Percentiles rank a stretch among this genome's conserved stretches.
These are phyloP conservation scores for Microstegium vimineum DNA, from an alignment of 176 grass and related monocot species.

Conservation along the genomic window DNA sequence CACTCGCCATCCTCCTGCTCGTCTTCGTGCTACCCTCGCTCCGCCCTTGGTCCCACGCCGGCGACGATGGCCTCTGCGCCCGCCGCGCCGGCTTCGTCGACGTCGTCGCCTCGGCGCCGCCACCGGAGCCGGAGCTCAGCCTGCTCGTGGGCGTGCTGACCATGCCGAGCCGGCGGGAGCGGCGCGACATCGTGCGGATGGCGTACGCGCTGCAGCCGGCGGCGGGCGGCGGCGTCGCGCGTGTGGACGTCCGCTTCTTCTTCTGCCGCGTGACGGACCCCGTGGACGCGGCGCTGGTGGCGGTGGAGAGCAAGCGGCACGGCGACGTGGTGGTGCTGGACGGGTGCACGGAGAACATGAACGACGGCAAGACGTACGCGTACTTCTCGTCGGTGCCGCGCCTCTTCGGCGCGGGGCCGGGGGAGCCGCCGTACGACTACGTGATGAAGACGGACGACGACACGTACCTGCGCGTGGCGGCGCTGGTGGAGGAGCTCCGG, in stretches of 20 bases:
- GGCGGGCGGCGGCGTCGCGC: not conserved
- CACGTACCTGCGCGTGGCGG: constrained; percentile 45
- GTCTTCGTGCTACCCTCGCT: constrained; percentile 19
- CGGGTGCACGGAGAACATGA: constrained; percentile 74
- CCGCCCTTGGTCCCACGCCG: not conserved
- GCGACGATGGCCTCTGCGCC: constrained; percentile 16
- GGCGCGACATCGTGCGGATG: constrained; percentile 54
- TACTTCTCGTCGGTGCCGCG: constrained; percentile 47
- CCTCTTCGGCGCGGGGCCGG: not conserved
- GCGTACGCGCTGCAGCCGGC: constrained; percentile 71
- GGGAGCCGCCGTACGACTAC: constrained; percentile 84
- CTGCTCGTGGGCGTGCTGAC: constrained; percentile 71
- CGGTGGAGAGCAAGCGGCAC: constrained; percentile 41
- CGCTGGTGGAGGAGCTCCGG: constrained; percentile 31
- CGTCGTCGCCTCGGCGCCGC: not conserved
- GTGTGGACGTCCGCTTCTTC: constrained; percentile 70
- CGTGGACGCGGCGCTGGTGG: constrained; percentile 44
- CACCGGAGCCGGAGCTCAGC: constrained; percentile 29
- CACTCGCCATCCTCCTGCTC: constrained; percentile 21
- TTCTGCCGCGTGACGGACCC: constrained; percentile 63
- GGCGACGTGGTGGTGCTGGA: constrained; percentile 51
- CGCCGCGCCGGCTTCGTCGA: not conserved
- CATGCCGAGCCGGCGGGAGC: constrained; percentile 40
- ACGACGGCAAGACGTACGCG: constrained; percentile 76
- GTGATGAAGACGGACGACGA: constrained; percentile 81